Percentiles rank a stretch among this genome's conserved stretches.
These are phyloP conservation scores for Pestalotiopsis sp. DNA, from an alignment of 2,329 filamentous ascomycete species.

Conservation along the genomic window DNA sequence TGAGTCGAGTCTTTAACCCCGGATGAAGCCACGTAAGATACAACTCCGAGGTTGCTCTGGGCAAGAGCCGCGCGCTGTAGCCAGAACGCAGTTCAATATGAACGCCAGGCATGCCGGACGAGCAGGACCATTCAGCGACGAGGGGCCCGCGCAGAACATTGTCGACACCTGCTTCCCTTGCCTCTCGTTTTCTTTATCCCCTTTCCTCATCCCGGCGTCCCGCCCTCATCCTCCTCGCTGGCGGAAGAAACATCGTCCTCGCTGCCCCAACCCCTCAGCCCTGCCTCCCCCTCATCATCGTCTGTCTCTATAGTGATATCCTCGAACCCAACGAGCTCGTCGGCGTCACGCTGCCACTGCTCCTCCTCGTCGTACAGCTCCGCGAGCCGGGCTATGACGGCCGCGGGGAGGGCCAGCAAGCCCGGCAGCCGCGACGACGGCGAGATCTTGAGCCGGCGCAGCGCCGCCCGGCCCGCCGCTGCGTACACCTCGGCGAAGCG, in stretches of 20 bases:
- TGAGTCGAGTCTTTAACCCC: too few relatives aligned
- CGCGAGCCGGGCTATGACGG: not conserved
- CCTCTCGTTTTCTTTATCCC: not conserved
- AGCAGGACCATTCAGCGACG: too few relatives aligned
- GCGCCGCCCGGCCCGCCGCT: not conserved
- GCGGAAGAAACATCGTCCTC: not conserved
- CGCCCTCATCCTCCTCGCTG: not conserved
- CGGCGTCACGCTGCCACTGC: not conserved
- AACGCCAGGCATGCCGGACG: too few relatives aligned
- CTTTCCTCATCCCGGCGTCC: not conserved
- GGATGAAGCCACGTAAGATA: too few relatives aligned
- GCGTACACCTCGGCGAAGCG: not conserved
- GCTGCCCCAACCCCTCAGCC: not conserved
- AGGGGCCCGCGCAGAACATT: too few relatives aligned
- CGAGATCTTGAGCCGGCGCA: not conserved
- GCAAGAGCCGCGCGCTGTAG: too few relatives aligned
- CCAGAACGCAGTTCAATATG: too few relatives aligned
- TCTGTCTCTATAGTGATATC: not conserved
- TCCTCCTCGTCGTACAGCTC: constrained; percentile 1
- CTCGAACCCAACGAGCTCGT: not conserved
- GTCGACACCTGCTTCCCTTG: too few relatives aligned
- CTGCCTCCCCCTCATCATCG: not conserved
- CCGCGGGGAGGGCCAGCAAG: not conserved
- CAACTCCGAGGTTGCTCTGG: too few relatives aligned
- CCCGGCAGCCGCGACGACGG: not conserved